Percentiles rank a stretch among this genome's conserved stretches.
These are phyloP conservation scores for Trifolium fragiferum DNA, from an alignment of 306 rosid genomes.

Conservation along the genomic window DNA sequence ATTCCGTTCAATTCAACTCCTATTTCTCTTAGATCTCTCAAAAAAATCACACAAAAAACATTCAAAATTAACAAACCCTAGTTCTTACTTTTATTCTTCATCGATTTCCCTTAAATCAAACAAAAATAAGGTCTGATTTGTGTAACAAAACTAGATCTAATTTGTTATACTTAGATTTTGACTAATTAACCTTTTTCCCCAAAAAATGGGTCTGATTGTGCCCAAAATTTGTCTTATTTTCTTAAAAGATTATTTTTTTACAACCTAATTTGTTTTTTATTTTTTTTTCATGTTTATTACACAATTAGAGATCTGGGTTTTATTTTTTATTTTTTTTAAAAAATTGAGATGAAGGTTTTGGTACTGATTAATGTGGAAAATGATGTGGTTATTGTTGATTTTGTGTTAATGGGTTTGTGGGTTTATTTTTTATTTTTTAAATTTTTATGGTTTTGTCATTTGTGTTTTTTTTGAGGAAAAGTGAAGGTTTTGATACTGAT, in stretches of 20 bases:
- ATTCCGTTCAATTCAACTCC: conserved; percentile 11
- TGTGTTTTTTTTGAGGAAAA: too few species aligned
- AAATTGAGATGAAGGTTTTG: neutral
- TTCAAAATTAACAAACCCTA: conserved; percentile 4
- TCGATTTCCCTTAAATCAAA: neutral
- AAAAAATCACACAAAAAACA: neutral
- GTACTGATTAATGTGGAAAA: conserved; percentile 35
- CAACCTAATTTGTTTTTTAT: neutral
- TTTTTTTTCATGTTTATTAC: neutral
- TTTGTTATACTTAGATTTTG: neutral
- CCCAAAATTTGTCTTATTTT: neutral
- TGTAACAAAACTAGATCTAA: neutral
- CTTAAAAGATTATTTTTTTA: neutral
- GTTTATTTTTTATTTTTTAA: too few species aligned
- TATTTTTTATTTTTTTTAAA: neutral
- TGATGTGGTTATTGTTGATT: conserved; percentile 27
- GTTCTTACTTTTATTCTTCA: neutral
- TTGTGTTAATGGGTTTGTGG: neutral
- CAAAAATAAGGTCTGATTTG: conserved; percentile 40
- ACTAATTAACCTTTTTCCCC: neutral
- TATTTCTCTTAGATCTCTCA: neutral
- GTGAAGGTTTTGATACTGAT: too few species aligned
- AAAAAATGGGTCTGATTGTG: neutral
- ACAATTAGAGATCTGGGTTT: conserved; percentile 27
- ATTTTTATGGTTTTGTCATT: too few species aligned